Percentiles rank a stretch among this genome's conserved stretches.
Evolutionary conservation across 2,329 filamentous ascomycete genomes (phyloP).

Genomic region (Neoscytalidium dimidiatum): DNA sequence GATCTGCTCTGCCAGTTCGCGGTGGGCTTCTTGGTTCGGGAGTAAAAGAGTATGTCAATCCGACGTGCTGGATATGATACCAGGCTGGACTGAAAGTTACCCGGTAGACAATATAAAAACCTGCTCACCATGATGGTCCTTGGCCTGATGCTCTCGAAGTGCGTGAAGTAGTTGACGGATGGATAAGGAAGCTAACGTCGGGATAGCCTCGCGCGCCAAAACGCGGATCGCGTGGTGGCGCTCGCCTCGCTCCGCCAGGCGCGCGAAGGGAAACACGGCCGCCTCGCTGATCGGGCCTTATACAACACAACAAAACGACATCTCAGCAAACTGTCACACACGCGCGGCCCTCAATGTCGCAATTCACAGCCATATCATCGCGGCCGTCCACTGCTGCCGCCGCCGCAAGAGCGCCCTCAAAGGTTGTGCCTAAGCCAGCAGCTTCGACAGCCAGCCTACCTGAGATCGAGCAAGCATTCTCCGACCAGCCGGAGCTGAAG

Average conservation of each 20-base stretch:
- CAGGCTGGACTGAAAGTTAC: no score
- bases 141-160: no score
- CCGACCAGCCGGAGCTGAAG: constrained; percentile 35
- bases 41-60: background rate
- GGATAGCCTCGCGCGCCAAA: constrained; percentile 16
- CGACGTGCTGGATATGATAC: no score
- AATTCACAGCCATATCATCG: constrained; percentile 15
- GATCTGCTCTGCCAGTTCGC: no score
- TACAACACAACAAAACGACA: background rate
- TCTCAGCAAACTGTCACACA: background rate
- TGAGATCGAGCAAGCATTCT: constrained; percentile 30
- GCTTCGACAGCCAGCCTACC: background rate
- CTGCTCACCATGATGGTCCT: no score
- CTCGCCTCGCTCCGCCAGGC: constrained; percentile 10
- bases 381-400: constrained; percentile 8
- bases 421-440: background rate
- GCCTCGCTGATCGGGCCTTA: background rate
- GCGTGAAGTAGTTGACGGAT: background rate
- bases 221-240: constrained; percentile 17
- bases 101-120: no score
- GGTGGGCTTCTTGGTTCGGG: background rate
- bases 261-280: constrained; percentile 3
- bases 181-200: background rate
- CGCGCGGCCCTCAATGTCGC: constrained; percentile 3
- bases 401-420: background rate